These are phyloP conservation scores for Monilinia vaccinii-corymbosi DNA, from an alignment of 2,329 filamentous ascomycete genomes.

Conservation along the genomic window DNA sequence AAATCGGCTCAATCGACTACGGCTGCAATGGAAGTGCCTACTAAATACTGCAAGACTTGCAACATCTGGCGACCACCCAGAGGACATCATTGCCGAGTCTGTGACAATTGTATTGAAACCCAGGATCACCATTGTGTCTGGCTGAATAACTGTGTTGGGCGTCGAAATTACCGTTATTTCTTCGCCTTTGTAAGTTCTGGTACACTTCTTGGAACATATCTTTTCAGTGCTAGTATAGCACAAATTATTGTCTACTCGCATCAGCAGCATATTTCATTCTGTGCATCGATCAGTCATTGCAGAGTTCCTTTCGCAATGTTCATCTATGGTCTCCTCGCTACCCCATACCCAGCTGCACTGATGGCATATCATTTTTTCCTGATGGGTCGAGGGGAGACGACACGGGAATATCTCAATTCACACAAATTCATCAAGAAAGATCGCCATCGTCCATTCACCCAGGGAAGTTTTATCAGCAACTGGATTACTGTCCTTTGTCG, in stretches of 20 bases:
- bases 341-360: slow-evolving; percentile 74
- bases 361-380: slow-evolving; percentile 87
- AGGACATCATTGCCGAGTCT: slow-evolving; percentile 91
- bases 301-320: slow-evolving; percentile 81
- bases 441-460: slow-evolving; percentile 82
- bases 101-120: slow-evolving; percentile 94
- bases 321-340: slow-evolving; percentile 67
- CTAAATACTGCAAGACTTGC: slow-evolving; percentile 97
- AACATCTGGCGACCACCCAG: slow-evolving; percentile 95
- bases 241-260: slow-evolving; percentile 69
- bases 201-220: slow-evolving; percentile 67
- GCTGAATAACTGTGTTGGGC: slow-evolving; percentile 96
- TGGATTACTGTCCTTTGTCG: slow-evolving; percentile 73
- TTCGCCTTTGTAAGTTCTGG: slow-evolving; percentile 79
- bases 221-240: slow-evolving; percentile 68
- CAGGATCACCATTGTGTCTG: slow-evolving; percentile 98
- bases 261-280: slow-evolving; percentile 57
- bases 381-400: slow-evolving; percentile 86
- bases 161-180: slow-evolving; percentile 97
- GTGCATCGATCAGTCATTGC: slow-evolving; percentile 57
- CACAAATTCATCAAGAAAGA: slow-evolving; percentile 93
- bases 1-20: slow-evolving; percentile 64
- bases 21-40: slow-evolving; percentile 93
- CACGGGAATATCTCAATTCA: slow-evolving; percentile 88
- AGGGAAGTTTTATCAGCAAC: slow-evolving; percentile 66